Conservation (phyloP, 352 stramenopile genomes). For the Blastocystis sp. region DNA sequence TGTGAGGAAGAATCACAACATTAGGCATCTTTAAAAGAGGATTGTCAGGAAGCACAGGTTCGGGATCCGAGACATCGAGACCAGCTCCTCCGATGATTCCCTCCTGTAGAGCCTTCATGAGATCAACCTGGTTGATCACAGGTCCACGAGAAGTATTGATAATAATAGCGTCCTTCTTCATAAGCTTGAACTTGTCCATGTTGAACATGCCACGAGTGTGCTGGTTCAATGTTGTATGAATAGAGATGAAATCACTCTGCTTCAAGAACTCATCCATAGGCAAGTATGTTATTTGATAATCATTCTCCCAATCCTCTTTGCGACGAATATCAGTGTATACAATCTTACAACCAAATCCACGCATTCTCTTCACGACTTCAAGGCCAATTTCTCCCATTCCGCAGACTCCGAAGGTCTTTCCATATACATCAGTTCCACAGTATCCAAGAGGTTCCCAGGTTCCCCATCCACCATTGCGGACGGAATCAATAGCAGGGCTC, state of each 20-base stretch:
- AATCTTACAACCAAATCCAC: constrained; percentile 80
- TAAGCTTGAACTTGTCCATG: constrained; percentile 75
- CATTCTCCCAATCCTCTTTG: constrained; percentile 73
- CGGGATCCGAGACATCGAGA: constrained; percentile 83
- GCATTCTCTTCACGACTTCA: constrained; percentile 79
- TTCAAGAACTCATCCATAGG: constrained; percentile 77
- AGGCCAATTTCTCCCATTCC: constrained; percentile 82
- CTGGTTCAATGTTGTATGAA: constrained; percentile 80
- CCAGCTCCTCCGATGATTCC: constrained; percentile 73
- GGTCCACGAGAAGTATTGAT: constrained; percentile 86
- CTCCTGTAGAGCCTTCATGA: constrained; percentile 73
- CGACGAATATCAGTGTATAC: constrained; percentile 76
- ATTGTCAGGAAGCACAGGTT: constrained; percentile 81
- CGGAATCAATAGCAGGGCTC: constrained; percentile 77
- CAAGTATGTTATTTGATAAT: constrained; percentile 76
- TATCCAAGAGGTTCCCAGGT: constrained; percentile 78
- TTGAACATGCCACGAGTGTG: constrained; percentile 78
- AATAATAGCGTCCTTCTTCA: constrained; percentile 81
- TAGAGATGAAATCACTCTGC: constrained; percentile 81
- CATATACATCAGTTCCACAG: constrained; percentile 77
- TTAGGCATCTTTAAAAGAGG: constrained; percentile 75
- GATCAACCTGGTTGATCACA: constrained; percentile 80
- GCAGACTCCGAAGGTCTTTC: constrained; percentile 79
- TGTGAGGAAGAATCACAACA: constrained; percentile 75
- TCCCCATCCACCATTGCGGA: constrained; percentile 77